A percentile compares a stretch with the other conserved stretches of the same genome.
Conservation (phyloP, 73 alveolate genomes). For the Paramecium sexaurelia region DNA sequence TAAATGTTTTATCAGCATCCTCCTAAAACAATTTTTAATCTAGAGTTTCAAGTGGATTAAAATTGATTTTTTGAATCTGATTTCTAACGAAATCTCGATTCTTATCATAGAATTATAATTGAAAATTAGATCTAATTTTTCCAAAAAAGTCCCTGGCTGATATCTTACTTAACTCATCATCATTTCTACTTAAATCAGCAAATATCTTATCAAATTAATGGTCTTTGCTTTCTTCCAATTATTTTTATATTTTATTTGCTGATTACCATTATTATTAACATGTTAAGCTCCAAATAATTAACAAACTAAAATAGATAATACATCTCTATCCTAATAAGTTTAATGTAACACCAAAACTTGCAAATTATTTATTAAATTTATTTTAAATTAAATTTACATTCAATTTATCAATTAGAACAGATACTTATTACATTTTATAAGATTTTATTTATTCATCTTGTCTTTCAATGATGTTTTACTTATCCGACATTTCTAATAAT, state of each 20-base stretch:
- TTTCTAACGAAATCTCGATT: no score
- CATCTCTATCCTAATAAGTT: not conserved
- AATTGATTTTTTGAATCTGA: not conserved
- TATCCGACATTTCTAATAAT: not conserved
- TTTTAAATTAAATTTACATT: not conserved
- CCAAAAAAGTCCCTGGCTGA: not conserved
- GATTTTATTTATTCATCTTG: not conserved
- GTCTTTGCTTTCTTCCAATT: not conserved
- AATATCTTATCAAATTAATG: not conserved
- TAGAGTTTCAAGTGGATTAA: not conserved
- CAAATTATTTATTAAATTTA: not conserved
- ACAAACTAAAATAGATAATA: not conserved
- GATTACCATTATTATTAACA: not conserved
- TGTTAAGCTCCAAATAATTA: not conserved
- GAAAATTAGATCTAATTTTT: not conserved
- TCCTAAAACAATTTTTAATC: not conserved
- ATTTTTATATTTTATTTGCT: not conserved
- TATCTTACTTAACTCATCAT: not conserved
- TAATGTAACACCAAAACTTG: not conserved
- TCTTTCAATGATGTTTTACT: not conserved
- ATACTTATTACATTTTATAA: not conserved
- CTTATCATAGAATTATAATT: not conserved
- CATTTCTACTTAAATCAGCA: not conserved
- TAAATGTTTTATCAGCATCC: not conserved
- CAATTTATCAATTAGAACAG: not conserved